Base-by-base conservation (phyloP, 345 rosid genomes). In the Gossypium rotundifolium region DNA sequence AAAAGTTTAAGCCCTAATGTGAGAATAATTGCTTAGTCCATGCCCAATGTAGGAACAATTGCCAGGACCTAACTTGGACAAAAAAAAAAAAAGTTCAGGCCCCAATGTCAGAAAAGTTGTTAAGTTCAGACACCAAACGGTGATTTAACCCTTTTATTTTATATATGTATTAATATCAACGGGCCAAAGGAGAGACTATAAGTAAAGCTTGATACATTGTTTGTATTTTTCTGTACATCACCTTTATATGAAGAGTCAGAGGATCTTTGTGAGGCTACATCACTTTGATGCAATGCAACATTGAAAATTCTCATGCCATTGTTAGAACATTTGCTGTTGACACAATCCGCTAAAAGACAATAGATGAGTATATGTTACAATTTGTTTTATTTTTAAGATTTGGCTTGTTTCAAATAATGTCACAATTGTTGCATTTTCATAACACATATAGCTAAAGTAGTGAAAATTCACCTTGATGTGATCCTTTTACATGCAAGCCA, bases 401-500 rank as follows among this genome's bases (percentile, higher is more conserved):
- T 23, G 42, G 9, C 20, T 33, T 48, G n/a, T 68, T 68, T 67
- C 20, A 8, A 48, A 48, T 25, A 25, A 16, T 9, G 71, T 8
- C n/a, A 23, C 25, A 3, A 7, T 33, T 48, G 18, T 7, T 58
- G 22, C 44, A 14, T n/a, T 40, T 38, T 53, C 27, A 54, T 52
- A 71, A 11, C 10, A 20, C 29, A 33, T 33, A 33, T 33, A 33
- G 7, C 40, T 33, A 33, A 33, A 33, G 7, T 33, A 5, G 29
- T 25, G 76, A 49, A 55, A 18, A 13, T 42, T 75, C 29, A 86
- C 92, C 88, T 75, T 80, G 81, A 68, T 70, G 65, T 16, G 84
- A 73, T 64, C 79, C 78, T 75, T 79, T 81, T 13, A 81, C 76
- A 72, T 80, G 88, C 48, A 91, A 64, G 42, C 87, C 88, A 48